Evolutionary conservation across 73 alveolate species (phyloP).

Genomic region (Uronychia setigera): DNA sequence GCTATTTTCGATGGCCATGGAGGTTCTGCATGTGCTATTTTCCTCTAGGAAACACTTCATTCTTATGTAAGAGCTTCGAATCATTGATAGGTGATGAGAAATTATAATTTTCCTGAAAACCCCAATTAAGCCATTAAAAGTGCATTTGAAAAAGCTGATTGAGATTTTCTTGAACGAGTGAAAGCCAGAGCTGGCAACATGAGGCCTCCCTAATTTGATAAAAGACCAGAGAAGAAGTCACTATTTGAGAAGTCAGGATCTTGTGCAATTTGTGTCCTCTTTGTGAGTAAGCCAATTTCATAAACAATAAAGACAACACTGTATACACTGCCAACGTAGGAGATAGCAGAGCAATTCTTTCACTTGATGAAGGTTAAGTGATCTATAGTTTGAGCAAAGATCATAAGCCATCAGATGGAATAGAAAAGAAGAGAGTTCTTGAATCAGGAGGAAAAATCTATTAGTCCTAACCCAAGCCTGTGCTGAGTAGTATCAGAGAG

Average conservation of each 20-base stretch:
- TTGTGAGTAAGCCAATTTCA: too few relatives aligned
- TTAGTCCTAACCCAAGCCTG: too few relatives aligned
- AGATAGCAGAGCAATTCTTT: conserved; percentile 78
- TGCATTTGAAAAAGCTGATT: conserved; percentile 34
- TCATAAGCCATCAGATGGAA: conserved; percentile 73
- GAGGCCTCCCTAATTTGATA: too few relatives aligned
- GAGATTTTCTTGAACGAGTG: conserved; percentile 17
- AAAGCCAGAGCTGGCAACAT: too few relatives aligned
- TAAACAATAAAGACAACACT: conserved; percentile 63
- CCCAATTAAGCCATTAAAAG: conserved; percentile 13
- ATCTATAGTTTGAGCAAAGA: conserved; percentile 54
- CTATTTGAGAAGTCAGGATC: conserved; percentile 73
- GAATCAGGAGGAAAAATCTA: conserved; percentile 72
- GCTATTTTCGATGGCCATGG: conserved; percentile 87
- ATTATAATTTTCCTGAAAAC: conserved; percentile 5
- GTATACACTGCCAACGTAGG: conserved; percentile 79
- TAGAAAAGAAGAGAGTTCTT: conserved; percentile 63
- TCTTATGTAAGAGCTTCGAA: too few relatives aligned
- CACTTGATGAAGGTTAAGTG: conserved; percentile 56
- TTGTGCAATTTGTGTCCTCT: conserved; percentile 70
- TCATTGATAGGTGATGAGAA: conserved; percentile 48
- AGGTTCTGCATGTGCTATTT: conserved; percentile 77
- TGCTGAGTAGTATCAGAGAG: too few relatives aligned
- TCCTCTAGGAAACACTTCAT: conserved; percentile 73
- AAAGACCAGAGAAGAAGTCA: too few relatives aligned